Evolutionary conservation across 768 basidiomycete genomes (phyloP), one percentile per base, ranked within the genome.

Genomic region (Lentinula edodes): DNA sequence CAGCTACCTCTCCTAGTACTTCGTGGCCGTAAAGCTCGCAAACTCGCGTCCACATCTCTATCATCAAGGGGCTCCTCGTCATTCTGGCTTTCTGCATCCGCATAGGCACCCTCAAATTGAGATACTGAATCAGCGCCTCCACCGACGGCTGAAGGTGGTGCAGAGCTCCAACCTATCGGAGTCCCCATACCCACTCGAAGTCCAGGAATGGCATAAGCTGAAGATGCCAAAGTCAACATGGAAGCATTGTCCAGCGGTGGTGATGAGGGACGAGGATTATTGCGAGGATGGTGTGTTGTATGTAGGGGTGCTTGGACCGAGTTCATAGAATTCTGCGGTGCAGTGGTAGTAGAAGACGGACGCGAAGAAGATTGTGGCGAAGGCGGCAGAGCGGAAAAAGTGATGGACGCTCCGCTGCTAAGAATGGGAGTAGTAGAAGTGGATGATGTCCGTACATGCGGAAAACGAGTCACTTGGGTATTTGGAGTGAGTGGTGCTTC

Each of bases 181-280:
- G 75, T 73, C 20, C 78, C 78, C 18, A 76, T 69, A 41, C 83
- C 80, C 41, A 74, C 66, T 51, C 86, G 83, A 32, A 76, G 78
- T 18, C 81, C 83, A 15, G 88, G 85, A 57, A 88, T 76, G 0
- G 86, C 95, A 72, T 91, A 97, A 3, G 92, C 94, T 3, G 93
- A 95, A 28, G 93, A 95, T 12, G 96, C 96, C 10, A 99, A 84
- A 0, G 96, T 99, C 51, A 98, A 79, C 59, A 95, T 78, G 2
- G 92, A 95, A 1, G 96, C 96, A 69, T 98, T 95, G 69, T 95
- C 94, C 50, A 86, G 78, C 0, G 96, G 95, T 20, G 93, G 90
- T 6, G 92, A 92, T 15, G 90, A 89, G 23, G 97, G 96, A 23
- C 91, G 86, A 1, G 96, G 96, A 69, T 99, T 99, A 73, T 97